phyloP scores from a whole-genome alignment of 2,329 filamentous ascomycete genomes.

The Lasiodiplodia citricola region DNA sequence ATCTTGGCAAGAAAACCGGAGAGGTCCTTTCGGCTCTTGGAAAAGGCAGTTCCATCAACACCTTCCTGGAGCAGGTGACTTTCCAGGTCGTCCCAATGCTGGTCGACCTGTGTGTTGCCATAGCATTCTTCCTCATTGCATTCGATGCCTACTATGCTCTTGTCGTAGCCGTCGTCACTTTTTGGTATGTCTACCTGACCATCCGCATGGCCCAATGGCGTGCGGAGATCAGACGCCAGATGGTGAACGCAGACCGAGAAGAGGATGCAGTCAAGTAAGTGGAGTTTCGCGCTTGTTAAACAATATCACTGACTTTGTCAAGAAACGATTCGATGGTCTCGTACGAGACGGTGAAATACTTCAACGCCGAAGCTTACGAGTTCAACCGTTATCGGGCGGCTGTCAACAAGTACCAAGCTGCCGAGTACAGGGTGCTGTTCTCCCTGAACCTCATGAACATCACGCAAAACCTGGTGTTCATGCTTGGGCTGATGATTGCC shows the following conservation, averaged over 20 bases:
- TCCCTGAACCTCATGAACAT: conserved; percentile 66
- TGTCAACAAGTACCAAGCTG: conserved; percentile 62
- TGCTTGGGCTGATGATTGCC: conserved; percentile 68
- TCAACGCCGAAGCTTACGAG: conserved; percentile 65
- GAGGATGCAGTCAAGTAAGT: conserved; percentile 90
- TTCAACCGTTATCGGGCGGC: conserved; percentile 63
- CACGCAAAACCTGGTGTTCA: conserved; percentile 68
- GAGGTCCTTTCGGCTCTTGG: conserved; percentile 95
- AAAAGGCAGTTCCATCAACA: conserved; percentile 95
- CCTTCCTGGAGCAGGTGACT: conserved; percentile 93
- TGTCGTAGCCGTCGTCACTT: conserved; percentile 87
- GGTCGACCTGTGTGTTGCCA: conserved; percentile 83
- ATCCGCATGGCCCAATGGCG: conserved; percentile 94
- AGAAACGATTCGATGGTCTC: conserved; percentile 96
- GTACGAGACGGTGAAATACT: conserved; percentile 81
- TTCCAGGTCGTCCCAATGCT: conserved; percentile 97
- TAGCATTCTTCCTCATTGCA: conserved; percentile 76
- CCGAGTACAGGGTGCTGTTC: conserved; percentile 62
- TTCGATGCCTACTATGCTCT: conserved; percentile 92
- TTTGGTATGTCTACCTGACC: conserved; percentile 95
- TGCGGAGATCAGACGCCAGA: conserved; percentile 86
- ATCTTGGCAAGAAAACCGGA: conserved; percentile 93
- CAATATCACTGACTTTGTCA: conserved; percentile 33
- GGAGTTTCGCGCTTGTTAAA: not conserved
- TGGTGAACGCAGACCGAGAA: conserved; percentile 93